Evolutionary conservation across 2,329 filamentous ascomycete species (phyloP).

Genomic region (Fusarium sp.): DNA sequence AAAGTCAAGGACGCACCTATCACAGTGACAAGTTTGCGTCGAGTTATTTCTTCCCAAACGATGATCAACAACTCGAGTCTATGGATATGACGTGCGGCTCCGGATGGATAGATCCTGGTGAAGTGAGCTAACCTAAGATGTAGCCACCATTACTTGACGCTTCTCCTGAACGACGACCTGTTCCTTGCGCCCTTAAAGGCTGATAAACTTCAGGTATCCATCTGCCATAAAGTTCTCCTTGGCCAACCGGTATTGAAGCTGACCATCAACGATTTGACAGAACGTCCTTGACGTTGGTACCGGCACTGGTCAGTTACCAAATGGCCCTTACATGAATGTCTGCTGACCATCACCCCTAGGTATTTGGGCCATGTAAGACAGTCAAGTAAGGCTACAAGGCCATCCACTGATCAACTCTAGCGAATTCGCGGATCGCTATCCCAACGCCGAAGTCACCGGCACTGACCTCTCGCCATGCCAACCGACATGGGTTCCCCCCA

Average conservation of each 20-base stretch:
- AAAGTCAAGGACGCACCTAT: slow-evolving; percentile 2
- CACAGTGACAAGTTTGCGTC: slow-evolving; percentile 6
- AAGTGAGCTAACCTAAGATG: neutral
- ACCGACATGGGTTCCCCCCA: slow-evolving; percentile 1
- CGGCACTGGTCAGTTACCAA: neutral
- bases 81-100: neutral
- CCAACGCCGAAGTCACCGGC: neutral
- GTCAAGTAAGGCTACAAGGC: neutral
- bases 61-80: neutral
- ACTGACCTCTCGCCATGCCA: slow-evolving; percentile 3
- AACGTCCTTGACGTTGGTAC: slow-evolving; percentile 2
- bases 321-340: neutral
- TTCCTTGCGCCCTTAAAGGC: slow-evolving; percentile 1
- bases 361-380: slow-evolving; percentile 4
- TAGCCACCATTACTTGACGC: slow-evolving; percentile 1
- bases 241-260: neutral
- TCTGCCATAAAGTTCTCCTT: neutral
- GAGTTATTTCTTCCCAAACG: neutral
- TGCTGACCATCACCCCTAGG: neutral
- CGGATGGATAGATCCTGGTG: neutral
- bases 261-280: neutral
- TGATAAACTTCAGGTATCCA: neutral
- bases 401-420: neutral
- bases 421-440: slow-evolving; percentile 1
- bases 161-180: neutral